Base-by-base conservation (phyloP, 2,329 filamentous ascomycete species). In the Dactylellina sp. region DNA sequence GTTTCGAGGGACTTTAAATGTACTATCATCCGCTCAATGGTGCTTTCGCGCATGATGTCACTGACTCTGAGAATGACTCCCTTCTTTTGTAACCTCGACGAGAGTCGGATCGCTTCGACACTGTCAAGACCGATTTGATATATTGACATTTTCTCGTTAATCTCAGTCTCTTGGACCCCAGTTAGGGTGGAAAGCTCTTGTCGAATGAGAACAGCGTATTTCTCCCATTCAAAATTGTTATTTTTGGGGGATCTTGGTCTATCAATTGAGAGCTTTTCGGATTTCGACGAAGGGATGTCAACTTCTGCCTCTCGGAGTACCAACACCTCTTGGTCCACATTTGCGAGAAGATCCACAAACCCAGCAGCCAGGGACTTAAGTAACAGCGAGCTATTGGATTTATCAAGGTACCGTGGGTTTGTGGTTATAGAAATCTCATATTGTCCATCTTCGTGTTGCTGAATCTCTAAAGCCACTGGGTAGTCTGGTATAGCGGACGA, bases 41-140 rank as follows among this genome's bases (percentile, higher is more conserved):
- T 92, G 57, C 90, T 87, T 2, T 84, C 84, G 59, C 86, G 89
- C 85, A 96, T 90, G 20, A 97, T 89, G n/a, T 85, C 84, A 76
- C 91, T 91, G n/a, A 93, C 88, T 0, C 89, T 83, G 9, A 96
- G 80, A 0, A 82, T 79, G 18, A 95, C 82, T 0, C 85, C 86
- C 2, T 81, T 81, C 47, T 85, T 86, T 75, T 86, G 90, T 1
- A 97, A 83, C 60, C 88, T 86, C 0, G 92, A 89, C 0, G 91
- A 90, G 0, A 97, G 82, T 78, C 92, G 96, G 80, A 97, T 94
- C 1, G 90, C 87, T 80, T 97, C 93, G 68, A 97, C 96, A 78
- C 93, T 97, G 82, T 97, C 94, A 5, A 97, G 85, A 0, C 93
- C 93, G 32, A 97, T 85, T 77, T 94, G 89, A 40, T 96, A 89